These are phyloP conservation scores for Iris macrosiphon DNA, from an alignment of 106 monocot genomes.

Conservation along the genomic window DNA sequence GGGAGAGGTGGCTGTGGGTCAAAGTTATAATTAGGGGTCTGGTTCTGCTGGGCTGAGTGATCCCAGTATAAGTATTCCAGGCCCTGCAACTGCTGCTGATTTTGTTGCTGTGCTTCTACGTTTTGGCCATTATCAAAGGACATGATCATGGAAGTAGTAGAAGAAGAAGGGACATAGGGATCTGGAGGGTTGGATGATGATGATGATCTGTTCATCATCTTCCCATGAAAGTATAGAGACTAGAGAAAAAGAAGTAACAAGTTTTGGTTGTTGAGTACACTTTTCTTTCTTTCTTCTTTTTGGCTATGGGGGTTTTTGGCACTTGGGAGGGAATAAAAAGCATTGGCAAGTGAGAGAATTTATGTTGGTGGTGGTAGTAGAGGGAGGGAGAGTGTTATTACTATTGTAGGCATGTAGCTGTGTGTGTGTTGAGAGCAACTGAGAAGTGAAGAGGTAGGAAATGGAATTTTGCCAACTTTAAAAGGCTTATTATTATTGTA, in stretches of 20 bases:
- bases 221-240: neutral
- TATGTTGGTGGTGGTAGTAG: too few species aligned
- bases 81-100: neutral
- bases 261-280: too few species aligned
- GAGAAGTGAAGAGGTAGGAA: too few species aligned
- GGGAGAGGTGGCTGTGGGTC: neutral
- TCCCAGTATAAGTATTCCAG: too few species aligned
- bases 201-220: conserved; percentile 5
- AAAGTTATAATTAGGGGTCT: neutral
- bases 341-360: too few species aligned
- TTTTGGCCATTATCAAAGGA: neutral
- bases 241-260: neutral
- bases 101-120: neutral
- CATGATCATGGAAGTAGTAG: neutral
- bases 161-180: neutral
- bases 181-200: neutral
- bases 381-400: too few species aligned
- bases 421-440: too few species aligned
- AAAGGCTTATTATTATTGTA: too few species aligned
- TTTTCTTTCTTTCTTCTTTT: too few species aligned
- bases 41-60: neutral
- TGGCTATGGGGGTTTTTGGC: too few species aligned
- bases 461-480: too few species aligned
- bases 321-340: neutral
- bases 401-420: too few species aligned